Conservation (phyloP, 2,329 filamentous ascomycete genomes). For the Decorospora gaudefroyi region DNA sequence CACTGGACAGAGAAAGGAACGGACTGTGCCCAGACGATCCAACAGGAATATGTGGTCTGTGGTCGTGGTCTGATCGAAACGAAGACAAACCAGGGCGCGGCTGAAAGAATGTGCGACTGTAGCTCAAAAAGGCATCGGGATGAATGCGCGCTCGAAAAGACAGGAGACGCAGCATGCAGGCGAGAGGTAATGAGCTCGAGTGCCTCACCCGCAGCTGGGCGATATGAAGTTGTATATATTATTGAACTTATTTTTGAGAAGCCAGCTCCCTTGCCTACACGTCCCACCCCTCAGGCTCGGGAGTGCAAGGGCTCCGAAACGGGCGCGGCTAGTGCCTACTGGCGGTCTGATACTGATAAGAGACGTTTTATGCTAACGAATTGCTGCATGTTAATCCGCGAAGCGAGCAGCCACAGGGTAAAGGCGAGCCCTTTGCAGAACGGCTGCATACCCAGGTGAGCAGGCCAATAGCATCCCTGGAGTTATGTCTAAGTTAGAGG, state of each 20-base stretch:
- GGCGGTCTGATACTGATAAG: conserved; percentile 42
- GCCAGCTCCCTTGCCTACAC: conserved; percentile 34
- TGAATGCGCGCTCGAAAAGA: conserved; percentile 2
- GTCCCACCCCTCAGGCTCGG: conserved; percentile 32
- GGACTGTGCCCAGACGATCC: conserved; percentile 1
- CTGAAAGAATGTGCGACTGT: conserved; percentile 20
- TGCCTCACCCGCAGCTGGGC: conserved; percentile 16
- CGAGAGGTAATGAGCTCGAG: conserved; percentile 19
- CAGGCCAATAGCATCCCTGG: conserved; percentile 21
- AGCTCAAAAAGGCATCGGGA: conserved; percentile 9
- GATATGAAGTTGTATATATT: conserved; percentile 35
- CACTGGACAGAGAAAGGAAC: conserved; percentile 3
- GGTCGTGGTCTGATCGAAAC: conserved; percentile 2
- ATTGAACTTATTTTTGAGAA: conserved; percentile 32
- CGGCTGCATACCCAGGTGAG: conserved; percentile 15
- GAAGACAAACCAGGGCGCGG: conserved; percentile 14
- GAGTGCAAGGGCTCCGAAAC: conserved; percentile 30
- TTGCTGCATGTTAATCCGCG: conserved; percentile 22
- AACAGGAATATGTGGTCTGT: no score
- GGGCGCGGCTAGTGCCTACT: conserved; percentile 27
- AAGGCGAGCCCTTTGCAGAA: conserved; percentile 19
- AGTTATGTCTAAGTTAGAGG: conserved; percentile 7
- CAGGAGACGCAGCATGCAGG: conserved; percentile 6
- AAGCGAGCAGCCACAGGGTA: conserved; percentile 36
- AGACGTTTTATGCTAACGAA: conserved; percentile 25